Base-by-base conservation (phyloP, 179 eudicot genomes). In the Actinidia chinensis region DNA sequence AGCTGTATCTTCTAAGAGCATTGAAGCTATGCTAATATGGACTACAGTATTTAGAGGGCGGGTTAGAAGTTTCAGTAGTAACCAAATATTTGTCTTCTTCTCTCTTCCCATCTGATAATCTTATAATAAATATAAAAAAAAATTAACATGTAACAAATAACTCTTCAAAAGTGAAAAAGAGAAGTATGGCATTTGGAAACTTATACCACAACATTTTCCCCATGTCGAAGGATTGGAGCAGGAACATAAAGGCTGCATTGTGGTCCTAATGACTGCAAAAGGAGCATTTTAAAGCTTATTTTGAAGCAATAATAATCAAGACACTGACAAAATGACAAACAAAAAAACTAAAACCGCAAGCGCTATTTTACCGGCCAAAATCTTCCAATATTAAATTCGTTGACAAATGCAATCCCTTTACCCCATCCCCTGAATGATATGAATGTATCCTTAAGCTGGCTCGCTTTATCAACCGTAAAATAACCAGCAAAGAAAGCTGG, bases 221-320 rank as follows among this genome's bases (percentile, higher is more conserved):
- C 99, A 73, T 74, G 85, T 58, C 50, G 87, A 77, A 95, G 94
- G 72, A 93, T 70, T 54, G 98, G 97, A 83, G 98, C 99, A 76
- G 99, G 99, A 69, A 95, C 89, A 84, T 90, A 95, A 18, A 95
- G 97, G 84, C 85, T 91, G 77, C 98, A 95, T 79, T 93, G 98
- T 33, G 99, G 98, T 71, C 99, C 98, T 76, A 61, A 52, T 28
- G 87, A 78, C 99, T 95, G 97, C 82, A 85, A 84, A 77, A 83
- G 42, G 5, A 36, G 28, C 43, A 58, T 28, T 40, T 52, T 20
- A 46, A 36, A 18, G 12, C 23, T 60, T 46, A 48, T 71, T 18
- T 56, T 23, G 2, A 76, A 81, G n/a, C 54, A 76, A 14, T 36
- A 76, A 14, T 36, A 33, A 64, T 36, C 40, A 68, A 71, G 25